Percentiles rank a stretch among this genome's conserved stretches.
phyloP scores from a whole-genome alignment of 1,139 yeast species.

The Pichia sorboxylosa region DNA sequence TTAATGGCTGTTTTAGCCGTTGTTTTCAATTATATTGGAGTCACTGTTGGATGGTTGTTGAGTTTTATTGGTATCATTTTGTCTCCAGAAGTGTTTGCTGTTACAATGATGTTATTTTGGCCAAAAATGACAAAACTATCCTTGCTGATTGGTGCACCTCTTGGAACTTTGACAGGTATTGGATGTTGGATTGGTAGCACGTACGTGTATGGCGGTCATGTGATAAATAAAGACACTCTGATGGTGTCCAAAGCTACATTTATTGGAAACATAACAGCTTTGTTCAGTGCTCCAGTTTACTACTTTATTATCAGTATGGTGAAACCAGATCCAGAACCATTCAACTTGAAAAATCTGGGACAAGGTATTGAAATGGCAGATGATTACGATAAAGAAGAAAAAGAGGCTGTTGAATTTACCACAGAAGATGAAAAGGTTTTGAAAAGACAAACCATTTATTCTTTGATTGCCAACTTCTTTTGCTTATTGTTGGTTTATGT shows the following conservation, averaged over 20 bases:
- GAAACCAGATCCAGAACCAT: constrained; percentile 52
- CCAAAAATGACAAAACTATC: constrained; percentile 57
- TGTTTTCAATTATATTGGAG: constrained; percentile 42
- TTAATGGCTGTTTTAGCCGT: constrained; percentile 30
- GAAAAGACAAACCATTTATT: constrained; percentile 16
- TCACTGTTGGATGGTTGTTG: constrained; percentile 77
- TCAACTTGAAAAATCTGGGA: constrained; percentile 50
- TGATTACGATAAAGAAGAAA: constrained; percentile 49
- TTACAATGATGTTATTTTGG: constrained; percentile 70
- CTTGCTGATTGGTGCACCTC: too few relatives aligned
- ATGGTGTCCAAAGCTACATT: constrained; percentile 27
- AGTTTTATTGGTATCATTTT: constrained; percentile 81
- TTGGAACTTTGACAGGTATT: too few relatives aligned
- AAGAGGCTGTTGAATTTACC: constrained; percentile 25
- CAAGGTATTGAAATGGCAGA: constrained; percentile 48
- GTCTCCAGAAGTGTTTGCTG: constrained; percentile 74
- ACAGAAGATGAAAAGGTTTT: constrained; percentile 14
- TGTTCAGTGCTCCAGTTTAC: constrained; percentile 26
- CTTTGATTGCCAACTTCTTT: constrained; percentile 16
- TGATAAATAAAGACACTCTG: constrained; percentile 24
- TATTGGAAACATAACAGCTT: constrained; percentile 29
- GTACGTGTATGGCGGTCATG: constrained; percentile 23
- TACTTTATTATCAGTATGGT: constrained; percentile 42
- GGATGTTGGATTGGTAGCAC: too few relatives aligned
- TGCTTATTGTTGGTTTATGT: constrained; percentile 24